Percentiles rank a stretch among this genome's conserved stretches.
phyloP scores from a whole-genome alignment of 805 yeast genomes.

The Saccharomycopsis lassenensis region DNA sequence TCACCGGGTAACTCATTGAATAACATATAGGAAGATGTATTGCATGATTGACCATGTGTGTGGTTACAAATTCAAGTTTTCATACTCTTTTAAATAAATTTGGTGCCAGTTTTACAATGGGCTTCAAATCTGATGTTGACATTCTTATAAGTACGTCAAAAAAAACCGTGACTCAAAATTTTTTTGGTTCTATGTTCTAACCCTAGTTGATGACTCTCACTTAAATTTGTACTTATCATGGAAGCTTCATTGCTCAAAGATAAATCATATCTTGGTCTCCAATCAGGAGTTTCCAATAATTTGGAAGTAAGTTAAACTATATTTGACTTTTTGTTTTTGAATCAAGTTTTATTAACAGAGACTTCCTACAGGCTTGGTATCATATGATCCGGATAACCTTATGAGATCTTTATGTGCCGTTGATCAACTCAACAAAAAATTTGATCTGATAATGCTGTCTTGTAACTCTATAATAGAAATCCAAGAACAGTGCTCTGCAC shows the following conservation, averaged over 20 bases:
- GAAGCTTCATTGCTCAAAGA: constrained; percentile 4
- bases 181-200: not conserved
- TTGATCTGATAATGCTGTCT: constrained; percentile 3
- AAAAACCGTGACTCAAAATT: not conserved
- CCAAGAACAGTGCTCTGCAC: not conserved
- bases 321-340: not conserved
- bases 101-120: too few relatives aligned
- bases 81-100: too few relatives aligned
- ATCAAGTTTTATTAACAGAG: not conserved
- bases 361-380: too few relatives aligned
- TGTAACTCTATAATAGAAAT: not conserved
- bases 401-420: not conserved
- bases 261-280: constrained; percentile 2
- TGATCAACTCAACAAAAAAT: not conserved
- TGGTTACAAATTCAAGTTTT: too few relatives aligned
- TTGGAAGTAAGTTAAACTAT: constrained; percentile 12
- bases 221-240: constrained; percentile 8
- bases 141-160: not conserved
- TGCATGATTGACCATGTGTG: too few relatives aligned
- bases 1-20: too few relatives aligned
- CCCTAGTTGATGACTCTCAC: constrained; percentile 9
- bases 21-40: too few relatives aligned
- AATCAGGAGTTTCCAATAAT: constrained; percentile 1
- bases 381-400: not conserved
- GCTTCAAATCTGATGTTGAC: too few relatives aligned